Evolutionary conservation across 371 early-diverging fungal species (phyloP).

Genomic region (Mortierella sp.): DNA sequence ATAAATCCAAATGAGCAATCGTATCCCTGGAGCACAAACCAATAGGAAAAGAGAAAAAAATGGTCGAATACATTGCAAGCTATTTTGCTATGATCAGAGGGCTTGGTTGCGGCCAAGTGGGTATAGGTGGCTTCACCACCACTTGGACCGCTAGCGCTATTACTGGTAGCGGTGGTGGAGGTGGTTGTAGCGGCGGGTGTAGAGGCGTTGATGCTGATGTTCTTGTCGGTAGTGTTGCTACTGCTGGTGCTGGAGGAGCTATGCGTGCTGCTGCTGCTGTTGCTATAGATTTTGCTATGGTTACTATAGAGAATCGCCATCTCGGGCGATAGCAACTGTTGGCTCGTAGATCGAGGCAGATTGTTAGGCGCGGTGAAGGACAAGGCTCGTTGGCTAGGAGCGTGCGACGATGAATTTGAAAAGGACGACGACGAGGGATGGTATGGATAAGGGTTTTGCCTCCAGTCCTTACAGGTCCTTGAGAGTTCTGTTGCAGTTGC

Average conservation of each 20-base stretch:
- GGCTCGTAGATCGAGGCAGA: constrained; percentile 19
- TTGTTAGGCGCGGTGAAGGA: constrained; percentile 5
- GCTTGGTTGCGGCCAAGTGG: background rate
- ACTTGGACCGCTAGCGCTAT: background rate
- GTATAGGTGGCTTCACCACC: background rate
- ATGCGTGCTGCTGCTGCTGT: background rate
- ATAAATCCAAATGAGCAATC: background rate
- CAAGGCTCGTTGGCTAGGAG: constrained; percentile 12
- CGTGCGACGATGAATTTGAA: constrained; percentile 1
- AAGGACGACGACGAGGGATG: constrained; percentile 4
- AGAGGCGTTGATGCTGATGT: background rate
- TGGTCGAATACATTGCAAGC: background rate
- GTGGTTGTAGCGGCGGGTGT: background rate
- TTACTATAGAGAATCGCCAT: constrained; percentile 31
- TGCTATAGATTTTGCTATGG: constrained; percentile 12
- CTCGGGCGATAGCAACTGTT: constrained; percentile 44
- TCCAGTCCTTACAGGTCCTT: constrained; percentile 5
- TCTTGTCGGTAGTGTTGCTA: background rate
- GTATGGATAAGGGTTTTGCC: constrained; percentile 27
- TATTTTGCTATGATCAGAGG: background rate
- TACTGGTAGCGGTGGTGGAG: background rate
- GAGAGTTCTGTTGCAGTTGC: constrained; percentile 1
- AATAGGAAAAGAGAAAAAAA: background rate
- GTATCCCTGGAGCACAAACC: background rate
- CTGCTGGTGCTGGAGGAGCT: background rate